A percentile compares a stretch with the other conserved stretches of the same genome.
These are phyloP conservation scores for Thoreauomyces humboldtii DNA, from an alignment of 192 early-diverging fungal genomes.

Conservation along the genomic window DNA sequence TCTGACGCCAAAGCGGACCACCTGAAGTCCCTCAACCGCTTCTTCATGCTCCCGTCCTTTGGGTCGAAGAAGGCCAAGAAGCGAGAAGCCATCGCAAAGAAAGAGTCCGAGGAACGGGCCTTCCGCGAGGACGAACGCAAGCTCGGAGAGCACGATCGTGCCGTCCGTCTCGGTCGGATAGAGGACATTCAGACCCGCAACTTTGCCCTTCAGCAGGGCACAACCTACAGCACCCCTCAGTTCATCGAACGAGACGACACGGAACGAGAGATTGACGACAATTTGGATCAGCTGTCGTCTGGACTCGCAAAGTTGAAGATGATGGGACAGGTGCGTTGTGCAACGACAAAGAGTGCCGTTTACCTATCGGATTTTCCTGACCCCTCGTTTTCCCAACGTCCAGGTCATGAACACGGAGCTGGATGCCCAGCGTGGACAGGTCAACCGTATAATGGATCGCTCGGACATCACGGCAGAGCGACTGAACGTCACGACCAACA, in stretches of 20 bases:
- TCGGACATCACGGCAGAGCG: slow-evolving; percentile 38
- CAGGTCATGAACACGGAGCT: slow-evolving; percentile 49
- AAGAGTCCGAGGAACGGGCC: slow-evolving; percentile 30
- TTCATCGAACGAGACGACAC: slow-evolving; percentile 45
- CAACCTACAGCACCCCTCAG: slow-evolving; percentile 43
- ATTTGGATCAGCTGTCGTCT: slow-evolving; percentile 47
- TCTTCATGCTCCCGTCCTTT: slow-evolving; percentile 55
- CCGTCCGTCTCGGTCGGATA: slow-evolving; percentile 10
- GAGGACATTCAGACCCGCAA: neutral
- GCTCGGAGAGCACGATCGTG: slow-evolving; percentile 13
- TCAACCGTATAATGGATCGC: slow-evolving; percentile 34
- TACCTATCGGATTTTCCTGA: too few species aligned
- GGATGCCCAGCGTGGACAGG: slow-evolving; percentile 30
- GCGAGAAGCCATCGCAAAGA: slow-evolving; percentile 33
- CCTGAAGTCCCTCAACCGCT: slow-evolving; percentile 52
- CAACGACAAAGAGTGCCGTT: too few species aligned
- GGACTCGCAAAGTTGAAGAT: slow-evolving; percentile 46
- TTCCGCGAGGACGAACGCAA: slow-evolving; percentile 21
- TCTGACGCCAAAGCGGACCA: slow-evolving; percentile 49
- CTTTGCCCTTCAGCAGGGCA: neutral
- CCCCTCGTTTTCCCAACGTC: too few species aligned
- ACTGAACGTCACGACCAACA: slow-evolving; percentile 28
- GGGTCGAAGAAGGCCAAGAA: slow-evolving; percentile 43
- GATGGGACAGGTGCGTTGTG: slow-evolving; percentile 40
- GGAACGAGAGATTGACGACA: slow-evolving; percentile 55